Evolutionary conservation across 2,329 filamentous ascomycete species (phyloP).

Genomic region (Colletotrichum sp.): DNA sequence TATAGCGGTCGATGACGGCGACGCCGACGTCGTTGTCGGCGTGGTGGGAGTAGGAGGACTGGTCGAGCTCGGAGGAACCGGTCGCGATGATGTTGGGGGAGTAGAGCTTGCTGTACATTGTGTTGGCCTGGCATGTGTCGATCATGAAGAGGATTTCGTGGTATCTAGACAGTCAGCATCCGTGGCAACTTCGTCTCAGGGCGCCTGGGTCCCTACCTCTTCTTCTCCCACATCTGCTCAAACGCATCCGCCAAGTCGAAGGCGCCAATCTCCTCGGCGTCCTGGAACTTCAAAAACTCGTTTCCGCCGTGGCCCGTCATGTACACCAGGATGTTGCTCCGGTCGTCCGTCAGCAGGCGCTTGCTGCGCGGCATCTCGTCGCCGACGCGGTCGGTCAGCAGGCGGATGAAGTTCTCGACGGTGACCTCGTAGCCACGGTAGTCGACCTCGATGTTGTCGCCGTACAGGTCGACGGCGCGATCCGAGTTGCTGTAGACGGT

Average conservation of each 20-base stretch:
- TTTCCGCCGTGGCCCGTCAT: constrained; percentile 99
- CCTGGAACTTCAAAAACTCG: constrained; percentile 98
- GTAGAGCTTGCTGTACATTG: constrained; percentile 98
- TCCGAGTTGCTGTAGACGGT: constrained; percentile 99
- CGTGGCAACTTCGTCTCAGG: background rate
- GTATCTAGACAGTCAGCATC: constrained; percentile 60
- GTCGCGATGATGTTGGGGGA: constrained; percentile 98
- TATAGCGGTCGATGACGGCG: constrained; percentile 97
- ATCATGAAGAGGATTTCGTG: constrained; percentile 99
- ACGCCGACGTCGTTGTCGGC: constrained; percentile 98
- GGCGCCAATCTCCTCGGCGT: constrained; percentile 95
- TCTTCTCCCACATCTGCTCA: constrained; percentile 99
- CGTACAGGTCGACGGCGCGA: constrained; percentile 92
- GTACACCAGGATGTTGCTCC: constrained; percentile 96
- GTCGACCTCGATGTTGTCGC: constrained; percentile 98
- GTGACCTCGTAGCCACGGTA: constrained; percentile 98
- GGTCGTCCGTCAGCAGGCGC: constrained; percentile 89
- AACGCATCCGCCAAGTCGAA: constrained; percentile 97
- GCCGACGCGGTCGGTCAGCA: constrained; percentile 92
- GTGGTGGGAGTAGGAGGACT: constrained; percentile 97
- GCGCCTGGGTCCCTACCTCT: constrained; percentile 62
- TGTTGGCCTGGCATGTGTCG: constrained; percentile 98
- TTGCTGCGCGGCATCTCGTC: constrained; percentile 96
- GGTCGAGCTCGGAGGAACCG: constrained; percentile 93
- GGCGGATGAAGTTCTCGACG: constrained; percentile 96